Base-by-base conservation (phyloP, 2,329 filamentous ascomycete species). In the Colletotrichum sp. region DNA sequence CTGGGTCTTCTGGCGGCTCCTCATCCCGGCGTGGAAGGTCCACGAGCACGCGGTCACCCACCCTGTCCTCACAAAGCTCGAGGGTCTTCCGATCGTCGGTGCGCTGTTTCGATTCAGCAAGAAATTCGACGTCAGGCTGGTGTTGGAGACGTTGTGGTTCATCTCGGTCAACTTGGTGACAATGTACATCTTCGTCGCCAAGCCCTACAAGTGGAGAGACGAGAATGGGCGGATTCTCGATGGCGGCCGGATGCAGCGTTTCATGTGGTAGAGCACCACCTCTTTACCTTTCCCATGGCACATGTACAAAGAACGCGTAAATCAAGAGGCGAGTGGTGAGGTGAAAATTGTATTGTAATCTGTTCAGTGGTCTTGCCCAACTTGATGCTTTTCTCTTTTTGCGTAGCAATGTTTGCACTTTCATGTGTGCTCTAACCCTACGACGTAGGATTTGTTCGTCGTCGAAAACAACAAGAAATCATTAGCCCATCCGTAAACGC, bases 1-100 rank as follows among this genome's bases (percentile, higher is more conserved):
- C 0, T 99, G 96, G 95, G 91, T 98, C 10, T 93, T 98, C 80
- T 99, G 96, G 95, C 91, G 97, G 1, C 85, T 99, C 9, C 90
- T 98, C 80, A 86, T 98, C 1, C 95, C 95, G 1, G 84, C 88
- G 67, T 87, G 86, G 86, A 64, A 66, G 24, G 48, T 75, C 21
- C 71, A 78, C 61, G 72, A 77, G 28, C 67, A 72, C 48, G 28
- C 32, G 3, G 10, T 55, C 36, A 65, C 64, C 10, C 48, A 39
- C 24, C 59, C 72, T 3, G 34, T 10, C 13, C 34, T 75, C 7
- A 7, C 55, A 12, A 48, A 18, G 18, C 21, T 72, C 12, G 60
- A 60, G 39, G 30, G 28, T 67, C 70, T 67, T 52, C 67, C 77
- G 24, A 48, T 61, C 65, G 32, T 76, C 43, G 52, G 67, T 43